phyloP scores from a whole-genome alignment of 2,329 filamentous ascomycete species.

The Talaromyces sp. region DNA sequence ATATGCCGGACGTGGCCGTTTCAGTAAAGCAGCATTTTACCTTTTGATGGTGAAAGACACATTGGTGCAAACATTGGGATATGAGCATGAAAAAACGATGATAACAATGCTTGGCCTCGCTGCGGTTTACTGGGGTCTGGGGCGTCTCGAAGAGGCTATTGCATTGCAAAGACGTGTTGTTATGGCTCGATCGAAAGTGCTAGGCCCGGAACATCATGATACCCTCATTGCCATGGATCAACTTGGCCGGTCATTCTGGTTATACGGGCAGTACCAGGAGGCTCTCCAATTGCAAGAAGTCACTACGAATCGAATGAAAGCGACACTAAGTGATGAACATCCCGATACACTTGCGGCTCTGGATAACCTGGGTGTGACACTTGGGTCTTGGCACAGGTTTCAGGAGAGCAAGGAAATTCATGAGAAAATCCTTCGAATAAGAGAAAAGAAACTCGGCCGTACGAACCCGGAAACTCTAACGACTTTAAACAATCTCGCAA shows the following conservation, averaged over 20 bases:
- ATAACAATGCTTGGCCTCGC: conserved; percentile 21
- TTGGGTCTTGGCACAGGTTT: conserved; percentile 20
- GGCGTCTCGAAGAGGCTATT: conserved; percentile 21
- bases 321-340: conserved; percentile 28
- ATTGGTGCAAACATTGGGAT: conserved; percentile 19
- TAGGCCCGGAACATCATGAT: conserved; percentile 28
- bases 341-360: conserved; percentile 29
- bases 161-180: conserved; percentile 23
- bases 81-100: conserved; percentile 19
- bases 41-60: conserved; percentile 22
- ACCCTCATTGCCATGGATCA: conserved; percentile 30
- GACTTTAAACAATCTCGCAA: conserved; percentile 26
- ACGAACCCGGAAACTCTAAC: conserved; percentile 26
- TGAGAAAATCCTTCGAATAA: conserved; percentile 18
- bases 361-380: conserved; percentile 20
- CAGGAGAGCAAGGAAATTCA: conserved; percentile 23
- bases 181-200: conserved; percentile 14
- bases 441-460: conserved; percentile 24
- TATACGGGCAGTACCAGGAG: conserved; percentile 23
- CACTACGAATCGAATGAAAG: conserved; percentile 23
- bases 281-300: conserved; percentile 23
- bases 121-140: conserved; percentile 18
- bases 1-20: conserved; percentile 26
- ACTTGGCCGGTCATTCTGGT: conserved; percentile 26
- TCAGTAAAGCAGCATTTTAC: conserved; percentile 22